Base-by-base conservation (phyloP, 768 basidiomycete species). In the Suillus lakei region DNA sequence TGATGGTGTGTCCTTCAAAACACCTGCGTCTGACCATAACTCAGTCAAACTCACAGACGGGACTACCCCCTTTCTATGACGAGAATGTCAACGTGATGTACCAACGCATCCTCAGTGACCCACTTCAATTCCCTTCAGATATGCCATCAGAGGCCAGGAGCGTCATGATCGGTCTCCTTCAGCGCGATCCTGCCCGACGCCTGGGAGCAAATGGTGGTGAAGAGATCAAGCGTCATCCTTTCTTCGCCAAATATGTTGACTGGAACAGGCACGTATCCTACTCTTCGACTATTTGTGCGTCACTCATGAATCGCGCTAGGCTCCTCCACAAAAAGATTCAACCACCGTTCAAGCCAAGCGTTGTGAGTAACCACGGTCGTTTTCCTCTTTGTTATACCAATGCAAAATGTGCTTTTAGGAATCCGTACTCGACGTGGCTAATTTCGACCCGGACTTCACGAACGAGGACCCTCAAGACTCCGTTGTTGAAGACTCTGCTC, bases 11-110 rank as follows among this genome's bases (percentile, higher is more conserved):
- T 72, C 34, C 60, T 44, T 41, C 21, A 18, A 41, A 58, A 67
- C 46, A 8, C 7, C 13, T 62, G 62, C n/a, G 16, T 39, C 41
- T 16, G 9, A 36, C 18, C 36, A 64, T 23, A 41, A 38, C 32
- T 66, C 38, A 64, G 16, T 60, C 54, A 63, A 58, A 16, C 71
- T 28, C 36, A 70, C 73, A 98, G 88, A 94, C 97, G 6, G 97
- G 97, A 41, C 86, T 99, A 18, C 98, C 97, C 13, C 97, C 97
- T 4, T 99, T 98, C 85, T 99, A 98, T 77, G 96, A 98, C 72
- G 97, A 99, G 77, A 98, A 99, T 76, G 96, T 97, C 50, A 96
- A 97, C 81, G 91, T 92, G 50, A 98, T 96, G 96, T 96, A 97
- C 75, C 92, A 96, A 77, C 91, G 96, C 65, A 99, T 99, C 74